Conservation (phyloP, 257 asterid genomes). For the Jaltomata sinuosa region DNA sequence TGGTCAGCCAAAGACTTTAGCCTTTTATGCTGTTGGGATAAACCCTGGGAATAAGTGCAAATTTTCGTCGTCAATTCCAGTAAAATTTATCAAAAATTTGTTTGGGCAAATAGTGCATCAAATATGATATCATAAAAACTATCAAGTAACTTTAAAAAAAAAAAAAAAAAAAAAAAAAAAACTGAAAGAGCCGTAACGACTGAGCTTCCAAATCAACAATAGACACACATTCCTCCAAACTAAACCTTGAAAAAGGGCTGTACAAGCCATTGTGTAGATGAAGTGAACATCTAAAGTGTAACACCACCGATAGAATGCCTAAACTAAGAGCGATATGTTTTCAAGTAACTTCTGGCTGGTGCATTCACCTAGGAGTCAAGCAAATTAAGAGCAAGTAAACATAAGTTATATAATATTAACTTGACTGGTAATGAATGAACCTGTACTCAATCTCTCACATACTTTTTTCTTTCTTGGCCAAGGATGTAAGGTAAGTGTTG, state of each 20-base stretch:
- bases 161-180: neutral
- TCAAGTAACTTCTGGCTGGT: neutral
- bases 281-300: neutral
- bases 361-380: neutral
- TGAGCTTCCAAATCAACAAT: neutral
- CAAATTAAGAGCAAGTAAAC: neutral
- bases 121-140: neutral
- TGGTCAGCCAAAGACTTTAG: constrained; percentile 89
- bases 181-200: neutral
- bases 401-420: neutral
- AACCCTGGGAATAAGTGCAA: constrained; percentile 47
- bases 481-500: neutral
- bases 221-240: neutral
- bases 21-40: constrained; percentile 87
- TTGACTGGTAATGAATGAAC: neutral
- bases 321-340: neutral
- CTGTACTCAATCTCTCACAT: neutral
- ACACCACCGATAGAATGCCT: neutral
- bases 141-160: neutral
- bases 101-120: neutral
- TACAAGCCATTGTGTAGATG: neutral
- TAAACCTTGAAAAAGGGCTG: neutral
- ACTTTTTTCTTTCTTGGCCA: neutral
- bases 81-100: neutral
- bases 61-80: neutral